Conservation (phyloP, 495 filamentous ascomycete genomes). For the Tirmania nivea region DNA sequence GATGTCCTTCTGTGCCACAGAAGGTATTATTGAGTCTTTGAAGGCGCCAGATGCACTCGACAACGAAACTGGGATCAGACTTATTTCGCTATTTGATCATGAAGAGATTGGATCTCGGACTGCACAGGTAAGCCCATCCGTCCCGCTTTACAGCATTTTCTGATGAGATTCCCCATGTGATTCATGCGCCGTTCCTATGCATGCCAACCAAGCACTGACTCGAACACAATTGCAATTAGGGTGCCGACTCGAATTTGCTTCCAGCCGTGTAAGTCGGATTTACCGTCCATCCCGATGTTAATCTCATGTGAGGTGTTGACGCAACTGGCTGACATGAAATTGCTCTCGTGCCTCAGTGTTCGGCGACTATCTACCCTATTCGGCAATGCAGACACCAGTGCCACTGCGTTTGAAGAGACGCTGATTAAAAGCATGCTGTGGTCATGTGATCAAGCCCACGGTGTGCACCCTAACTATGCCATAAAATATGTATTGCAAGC, state of each 20-base stretch:
- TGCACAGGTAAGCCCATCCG: conserved; percentile 32
- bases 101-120: conserved; percentile 86
- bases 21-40: conserved; percentile 65
- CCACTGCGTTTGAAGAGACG: conserved; percentile 83
- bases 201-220: background rate
- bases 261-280: conserved; percentile 36
- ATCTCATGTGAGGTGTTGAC: too few species aligned
- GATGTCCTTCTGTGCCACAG: conserved; percentile 77
- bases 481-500: conserved; percentile 33
- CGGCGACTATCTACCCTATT: conserved; percentile 68
- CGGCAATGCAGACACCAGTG: conserved; percentile 28
- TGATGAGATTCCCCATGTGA: too few species aligned
- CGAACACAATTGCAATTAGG: conserved; percentile 21
- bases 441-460: conserved; percentile 94
- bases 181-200: background rate
- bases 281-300: too few species aligned
- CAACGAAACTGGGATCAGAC: conserved; percentile 56
- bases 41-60: conserved; percentile 37
- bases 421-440: conserved; percentile 81
- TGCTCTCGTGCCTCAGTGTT: conserved; percentile 21
- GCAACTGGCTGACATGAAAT: too few species aligned
- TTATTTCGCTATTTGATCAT: conserved; percentile 88
- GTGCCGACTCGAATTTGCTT: conserved; percentile 78
- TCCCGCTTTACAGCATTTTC: background rate
- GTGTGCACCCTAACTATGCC: conserved; percentile 80